These are phyloP conservation scores for Vararia minispora DNA, from an alignment of 768 basidiomycete genomes.

Conservation along the genomic window DNA sequence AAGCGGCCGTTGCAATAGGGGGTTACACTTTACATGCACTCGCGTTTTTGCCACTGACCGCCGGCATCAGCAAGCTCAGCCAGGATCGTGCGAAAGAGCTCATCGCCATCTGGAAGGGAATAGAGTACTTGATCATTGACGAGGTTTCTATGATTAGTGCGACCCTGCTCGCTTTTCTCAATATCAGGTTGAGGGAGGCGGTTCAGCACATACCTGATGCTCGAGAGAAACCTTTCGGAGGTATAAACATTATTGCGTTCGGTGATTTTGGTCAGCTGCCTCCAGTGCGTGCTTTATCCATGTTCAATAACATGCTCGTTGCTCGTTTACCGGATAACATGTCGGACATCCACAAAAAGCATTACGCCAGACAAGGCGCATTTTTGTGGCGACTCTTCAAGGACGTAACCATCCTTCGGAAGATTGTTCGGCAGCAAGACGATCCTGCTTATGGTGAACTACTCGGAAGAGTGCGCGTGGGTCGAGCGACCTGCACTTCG, in stretches of 20 bases:
- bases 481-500: background rate
- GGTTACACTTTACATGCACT: no score
- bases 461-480: background rate
- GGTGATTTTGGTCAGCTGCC: constrained; percentile 2
- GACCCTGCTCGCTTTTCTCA: background rate
- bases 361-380: background rate
- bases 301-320: background rate
- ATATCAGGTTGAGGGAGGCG: background rate
- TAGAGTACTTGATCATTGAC: background rate
- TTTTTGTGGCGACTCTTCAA: background rate
- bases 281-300: background rate
- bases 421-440: background rate
- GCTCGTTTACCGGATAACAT: background rate
- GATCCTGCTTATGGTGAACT: background rate
- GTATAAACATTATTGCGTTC: background rate
- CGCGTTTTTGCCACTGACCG: no score
- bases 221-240: background rate
- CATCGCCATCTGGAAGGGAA: no score
- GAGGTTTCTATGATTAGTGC: constrained; percentile 1
- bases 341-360: background rate
- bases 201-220: background rate
- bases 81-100: no score
- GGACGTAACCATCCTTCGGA: background rate
- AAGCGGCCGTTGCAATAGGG: no score
- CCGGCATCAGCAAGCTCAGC: no score